A percentile compares a stretch with the other conserved stretches of the same genome.
Evolutionary conservation across 1,284 basidiomycete species (phyloP).

Genomic region (Ceratobasidium sp.): DNA sequence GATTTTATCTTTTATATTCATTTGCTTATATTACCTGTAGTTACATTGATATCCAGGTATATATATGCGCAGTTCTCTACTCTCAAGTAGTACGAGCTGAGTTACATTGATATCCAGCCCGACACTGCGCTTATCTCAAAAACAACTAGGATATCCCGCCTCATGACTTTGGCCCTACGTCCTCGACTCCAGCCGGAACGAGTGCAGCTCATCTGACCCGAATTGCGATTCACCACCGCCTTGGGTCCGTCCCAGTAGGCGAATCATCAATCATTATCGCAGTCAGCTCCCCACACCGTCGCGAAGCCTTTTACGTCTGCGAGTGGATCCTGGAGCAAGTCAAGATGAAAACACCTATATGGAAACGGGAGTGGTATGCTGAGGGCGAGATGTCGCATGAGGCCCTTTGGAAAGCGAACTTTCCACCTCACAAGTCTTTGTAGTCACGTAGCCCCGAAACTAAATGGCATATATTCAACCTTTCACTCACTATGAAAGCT

Average conservation of each 20-base stretch:
- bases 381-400: constrained; percentile 27
- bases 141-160: constrained; percentile 19
- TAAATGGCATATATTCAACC: too few relatives aligned
- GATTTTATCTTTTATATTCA: too few relatives aligned
- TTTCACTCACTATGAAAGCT: background rate
- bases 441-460: constrained; percentile 4
- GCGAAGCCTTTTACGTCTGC: constrained; percentile 79
- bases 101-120: too few relatives aligned
- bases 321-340: constrained; percentile 84
- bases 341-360: constrained; percentile 82
- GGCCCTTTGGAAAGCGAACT: constrained; percentile 40
- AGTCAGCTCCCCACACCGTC: constrained; percentile 84
- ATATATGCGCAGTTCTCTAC: too few relatives aligned
- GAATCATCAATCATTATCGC: constrained; percentile 84
- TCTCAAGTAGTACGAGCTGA: too few relatives aligned
- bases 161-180: constrained; percentile 39
- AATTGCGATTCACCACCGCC: constrained; percentile 75
- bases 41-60: too few relatives aligned
- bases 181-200: constrained; percentile 39
- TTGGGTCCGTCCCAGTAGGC: constrained; percentile 78
- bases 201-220: constrained; percentile 47
- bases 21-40: too few relatives aligned
- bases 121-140: background rate
- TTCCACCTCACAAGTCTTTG: constrained; percentile 26
- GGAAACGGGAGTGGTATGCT: constrained; percentile 85